Evolutionary conservation across 306 rosid genomes (phyloP).

Genomic region (Quercus wislizeni): DNA sequence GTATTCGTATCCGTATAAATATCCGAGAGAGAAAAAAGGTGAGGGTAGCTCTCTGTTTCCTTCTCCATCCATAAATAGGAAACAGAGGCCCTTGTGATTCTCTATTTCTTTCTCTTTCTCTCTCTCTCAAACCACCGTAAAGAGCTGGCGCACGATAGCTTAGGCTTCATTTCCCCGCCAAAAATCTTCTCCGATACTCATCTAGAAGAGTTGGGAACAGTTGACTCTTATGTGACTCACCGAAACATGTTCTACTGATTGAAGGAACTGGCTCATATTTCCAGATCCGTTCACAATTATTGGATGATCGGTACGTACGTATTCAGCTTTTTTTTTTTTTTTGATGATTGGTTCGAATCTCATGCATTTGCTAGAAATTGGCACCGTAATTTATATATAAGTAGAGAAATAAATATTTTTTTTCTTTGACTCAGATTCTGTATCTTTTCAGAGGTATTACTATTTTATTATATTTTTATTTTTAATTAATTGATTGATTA

Average conservation of each 20-base stretch:
- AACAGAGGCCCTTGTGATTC: not conserved
- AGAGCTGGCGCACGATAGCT: slow-evolving; percentile 23
- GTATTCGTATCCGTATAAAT: too few relatives aligned
- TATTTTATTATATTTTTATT: not conserved
- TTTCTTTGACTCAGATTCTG: not conserved
- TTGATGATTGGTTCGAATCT: not conserved
- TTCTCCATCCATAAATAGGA: not conserved
- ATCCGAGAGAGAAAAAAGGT: too few relatives aligned
- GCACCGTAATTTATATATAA: too few relatives aligned
- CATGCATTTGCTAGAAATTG: not conserved
- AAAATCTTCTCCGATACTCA: not conserved
- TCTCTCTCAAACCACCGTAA: not conserved
- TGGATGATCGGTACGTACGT: slow-evolving; percentile 20
- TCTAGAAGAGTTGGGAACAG: not conserved
- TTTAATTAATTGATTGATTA: not conserved
- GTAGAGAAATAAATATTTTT: not conserved
- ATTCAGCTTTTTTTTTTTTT: not conserved
- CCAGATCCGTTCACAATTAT: slow-evolving; percentile 2
- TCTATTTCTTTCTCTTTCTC: slow-evolving; percentile 1
- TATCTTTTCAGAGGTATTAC: not conserved
- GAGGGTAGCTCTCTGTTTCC: not conserved
- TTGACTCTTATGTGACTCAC: not conserved
- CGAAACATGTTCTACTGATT: not conserved
- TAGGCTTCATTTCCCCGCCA: not conserved
- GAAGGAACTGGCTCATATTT: slow-evolving; percentile 8